phyloP scores from a whole-genome alignment of 106 monocot genomes.

The Dendrobium catenatum region DNA sequence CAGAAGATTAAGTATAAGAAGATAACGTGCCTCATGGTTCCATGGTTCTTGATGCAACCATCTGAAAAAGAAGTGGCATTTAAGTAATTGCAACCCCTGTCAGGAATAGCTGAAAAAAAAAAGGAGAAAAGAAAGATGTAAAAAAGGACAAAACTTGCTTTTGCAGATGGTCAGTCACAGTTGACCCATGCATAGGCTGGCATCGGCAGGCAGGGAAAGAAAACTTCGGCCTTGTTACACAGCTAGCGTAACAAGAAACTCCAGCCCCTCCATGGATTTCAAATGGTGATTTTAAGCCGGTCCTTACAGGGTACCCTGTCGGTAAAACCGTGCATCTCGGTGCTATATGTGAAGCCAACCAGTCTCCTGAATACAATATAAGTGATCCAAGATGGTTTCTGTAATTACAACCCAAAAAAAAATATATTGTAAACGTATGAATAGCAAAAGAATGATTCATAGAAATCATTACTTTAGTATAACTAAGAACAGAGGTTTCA shows the following conservation, averaged over 20 bases:
- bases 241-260: conserved; percentile 65
- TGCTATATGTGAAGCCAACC: conserved; percentile 65
- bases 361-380: conserved; percentile 48
- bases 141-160: conserved; percentile 29
- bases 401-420: conserved; percentile 8
- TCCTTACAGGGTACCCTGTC: conserved; percentile 2
- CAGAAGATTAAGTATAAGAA: conserved; percentile 54
- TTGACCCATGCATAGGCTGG: conserved; percentile 21
- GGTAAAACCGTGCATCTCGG: conserved; percentile 31
- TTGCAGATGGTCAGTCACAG: conserved; percentile 36
- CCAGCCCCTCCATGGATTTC: conserved; percentile 51
- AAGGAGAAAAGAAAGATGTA: neutral
- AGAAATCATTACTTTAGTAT: neutral
- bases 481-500: neutral
- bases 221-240: conserved; percentile 30
- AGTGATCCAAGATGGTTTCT: conserved; percentile 78
- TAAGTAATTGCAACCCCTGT: neutral
- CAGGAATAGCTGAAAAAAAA: neutral
- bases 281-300: conserved; percentile 33
- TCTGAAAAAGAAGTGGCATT: conserved; percentile 23
- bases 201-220: conserved; percentile 69
- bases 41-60: conserved; percentile 94
- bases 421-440: neutral
- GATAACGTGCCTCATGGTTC: conserved; percentile 56
- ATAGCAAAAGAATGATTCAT: neutral